phyloP scores from a whole-genome alignment of 2,329 filamentous ascomycete genomes.

The Cladophialophora psammophila region DNA sequence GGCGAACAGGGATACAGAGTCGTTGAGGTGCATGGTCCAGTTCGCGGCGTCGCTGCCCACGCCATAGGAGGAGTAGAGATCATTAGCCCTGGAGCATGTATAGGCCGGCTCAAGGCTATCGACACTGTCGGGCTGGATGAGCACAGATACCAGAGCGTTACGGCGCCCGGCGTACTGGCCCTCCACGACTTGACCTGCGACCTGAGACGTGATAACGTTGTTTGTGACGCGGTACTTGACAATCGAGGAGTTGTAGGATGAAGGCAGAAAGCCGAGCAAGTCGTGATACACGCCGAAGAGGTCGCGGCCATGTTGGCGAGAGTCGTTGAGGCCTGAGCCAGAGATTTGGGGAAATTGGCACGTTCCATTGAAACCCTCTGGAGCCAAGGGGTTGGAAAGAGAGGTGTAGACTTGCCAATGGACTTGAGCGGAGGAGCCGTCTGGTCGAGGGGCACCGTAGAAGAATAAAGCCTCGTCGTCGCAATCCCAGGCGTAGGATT shows the following conservation, averaged over 20 bases:
- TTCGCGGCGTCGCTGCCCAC: slow-evolving; percentile 54
- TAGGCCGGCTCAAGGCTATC: slow-evolving; percentile 81
- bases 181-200: slow-evolving; percentile 75
- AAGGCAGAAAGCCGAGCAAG: slow-evolving; percentile 71
- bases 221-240: slow-evolving; percentile 77
- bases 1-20: slow-evolving; percentile 61
- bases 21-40: slow-evolving; percentile 71
- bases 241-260: slow-evolving; percentile 52
- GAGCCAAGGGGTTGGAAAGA: slow-evolving; percentile 70
- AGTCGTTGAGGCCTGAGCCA: slow-evolving; percentile 72
- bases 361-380: slow-evolving; percentile 72
- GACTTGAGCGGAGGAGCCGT: slow-evolving; percentile 59
- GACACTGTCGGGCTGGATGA: slow-evolving; percentile 59
- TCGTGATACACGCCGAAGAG: slow-evolving; percentile 78
- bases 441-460: slow-evolving; percentile 65
- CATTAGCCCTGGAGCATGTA: slow-evolving; percentile 63
- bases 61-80: slow-evolving; percentile 55
- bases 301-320: slow-evolving; percentile 77
- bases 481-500: slow-evolving; percentile 77
- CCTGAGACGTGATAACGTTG: slow-evolving; percentile 82
- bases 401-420: slow-evolving; percentile 73
- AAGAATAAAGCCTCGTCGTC: slow-evolving; percentile 73
- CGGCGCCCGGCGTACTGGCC: slow-evolving; percentile 67
- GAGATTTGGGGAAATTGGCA: slow-evolving; percentile 87
- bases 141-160: slow-evolving; percentile 46